Evolutionary conservation across 2,329 filamentous ascomycete species (phyloP), one percentile per base, ranked within the genome.

Genomic region (Dactylonectria estremocensis): DNA sequence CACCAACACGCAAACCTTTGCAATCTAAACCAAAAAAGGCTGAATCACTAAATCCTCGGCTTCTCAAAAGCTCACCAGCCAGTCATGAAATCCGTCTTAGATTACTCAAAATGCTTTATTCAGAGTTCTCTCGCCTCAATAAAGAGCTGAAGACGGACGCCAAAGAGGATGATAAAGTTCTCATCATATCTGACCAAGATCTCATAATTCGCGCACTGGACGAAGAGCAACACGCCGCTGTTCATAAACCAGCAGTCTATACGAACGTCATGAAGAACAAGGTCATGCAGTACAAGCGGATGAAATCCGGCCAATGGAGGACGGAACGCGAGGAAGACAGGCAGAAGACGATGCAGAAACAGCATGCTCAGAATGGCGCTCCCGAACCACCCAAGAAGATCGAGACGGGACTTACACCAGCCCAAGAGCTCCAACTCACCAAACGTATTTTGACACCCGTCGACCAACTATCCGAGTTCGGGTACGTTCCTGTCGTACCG

Each of bases 221-320:
- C 72, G 90, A 95, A 67, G 97, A 99, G 81, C 91, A 97, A 77
- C 88, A 88, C 40, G 83, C 90, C 8, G 95, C 95, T 1, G 85
- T 85, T 13, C 89, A 91, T 16, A 91, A 91, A 67, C 82, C 87
- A 1, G 81, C 87, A 0, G 89, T 98, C 31, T 99, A 99, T 76
- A 85, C 88, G 8, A 97, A 97, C 74, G 85, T 95, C 28, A 90
- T 98, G 79, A 97, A 95, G 77, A 93, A 94, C 71, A 90, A 90
- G 37, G 92, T 98, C 66, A 87, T 92, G 74, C 86, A 86, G 49
- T 90, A 95, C 77, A 94, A 92, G 76, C 92, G 92, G 69, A 95
- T 97, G 92, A 85, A 84, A 1, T 77, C 89, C 3, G 85, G 87
- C 3, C 88, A 93, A 53, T 98, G 95, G 94, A 88, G 89, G 67